A percentile compares a stretch with the other conserved stretches of the same genome.
These are phyloP conservation scores for Panicum hallii DNA, from an alignment of 202 grass and related monocot species.

Conservation along the genomic window DNA sequence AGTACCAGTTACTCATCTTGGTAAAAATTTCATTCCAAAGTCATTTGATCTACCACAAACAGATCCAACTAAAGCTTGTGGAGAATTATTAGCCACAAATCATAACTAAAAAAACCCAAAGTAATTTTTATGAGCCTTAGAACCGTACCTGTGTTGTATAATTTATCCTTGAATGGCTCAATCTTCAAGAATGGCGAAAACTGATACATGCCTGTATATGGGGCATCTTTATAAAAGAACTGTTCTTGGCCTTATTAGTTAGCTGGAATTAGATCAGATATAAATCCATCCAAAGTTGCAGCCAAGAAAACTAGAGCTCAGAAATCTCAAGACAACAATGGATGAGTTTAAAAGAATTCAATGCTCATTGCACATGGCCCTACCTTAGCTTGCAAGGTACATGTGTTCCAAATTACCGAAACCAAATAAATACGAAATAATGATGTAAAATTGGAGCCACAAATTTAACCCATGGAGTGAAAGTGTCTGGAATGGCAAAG, in stretches of 20 bases:
- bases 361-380: not conserved
- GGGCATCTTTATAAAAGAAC: not conserved
- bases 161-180: not conserved
- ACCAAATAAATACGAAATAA: not conserved
- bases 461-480: not conserved
- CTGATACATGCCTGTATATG: not conserved
- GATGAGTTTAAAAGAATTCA: not conserved
- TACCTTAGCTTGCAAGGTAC: not conserved
- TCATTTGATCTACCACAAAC: not conserved
- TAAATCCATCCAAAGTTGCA: not conserved
- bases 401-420: not conserved
- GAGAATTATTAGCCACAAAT: not conserved
- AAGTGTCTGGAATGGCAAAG: not conserved
- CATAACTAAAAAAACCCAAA: not conserved
- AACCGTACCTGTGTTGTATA: not conserved
- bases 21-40: not conserved
- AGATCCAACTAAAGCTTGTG: not conserved
- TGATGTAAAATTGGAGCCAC: not conserved
- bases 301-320: not conserved
- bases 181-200: not conserved
- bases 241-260: not conserved
- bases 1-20: not conserved
- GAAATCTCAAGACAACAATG: not conserved
- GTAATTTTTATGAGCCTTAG: not conserved
- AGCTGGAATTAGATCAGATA: not conserved